Conservation (phyloP, 192 early-diverging fungal genomes). For the Thamnidium elegans region DNA sequence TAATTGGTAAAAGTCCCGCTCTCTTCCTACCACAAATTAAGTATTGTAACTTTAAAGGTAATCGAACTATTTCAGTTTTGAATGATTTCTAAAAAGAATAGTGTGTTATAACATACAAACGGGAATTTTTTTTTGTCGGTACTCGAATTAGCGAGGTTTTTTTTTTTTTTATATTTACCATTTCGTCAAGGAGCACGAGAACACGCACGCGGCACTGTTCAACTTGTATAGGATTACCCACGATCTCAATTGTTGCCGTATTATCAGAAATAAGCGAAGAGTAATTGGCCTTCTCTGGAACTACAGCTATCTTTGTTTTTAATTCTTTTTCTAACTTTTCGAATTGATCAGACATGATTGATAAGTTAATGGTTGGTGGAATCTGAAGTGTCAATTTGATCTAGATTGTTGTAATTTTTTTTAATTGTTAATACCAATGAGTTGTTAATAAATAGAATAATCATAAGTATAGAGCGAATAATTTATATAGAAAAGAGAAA, state of each 20-base stretch:
- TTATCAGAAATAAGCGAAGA: conserved; percentile 25
- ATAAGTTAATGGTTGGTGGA: background rate
- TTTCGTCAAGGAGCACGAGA: conserved; percentile 47
- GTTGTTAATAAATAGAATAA: conserved; percentile 10
- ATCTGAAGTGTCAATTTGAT: conserved; percentile 6
- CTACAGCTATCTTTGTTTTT: conserved; percentile 17
- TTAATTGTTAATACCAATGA: conserved; percentile 6
- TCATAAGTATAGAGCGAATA: conserved; percentile 4
- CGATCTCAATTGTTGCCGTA: conserved; percentile 17
- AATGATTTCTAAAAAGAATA: conserved; percentile 43
- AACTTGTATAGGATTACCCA: conserved; percentile 21
- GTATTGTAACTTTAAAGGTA: conserved; percentile 55
- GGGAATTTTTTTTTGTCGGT: background rate
- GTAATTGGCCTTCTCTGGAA: background rate
- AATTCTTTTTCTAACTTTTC: conserved; percentile 15
- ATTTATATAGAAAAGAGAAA: too few relatives aligned
- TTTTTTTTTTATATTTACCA: conserved; percentile 27
- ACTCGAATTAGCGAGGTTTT: background rate
- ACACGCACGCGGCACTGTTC: conserved; percentile 28
- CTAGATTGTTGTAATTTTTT: conserved; percentile 43
- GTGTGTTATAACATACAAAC: too few relatives aligned
- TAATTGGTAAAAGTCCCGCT: conserved; percentile 56
- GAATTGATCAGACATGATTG: conserved; percentile 9
- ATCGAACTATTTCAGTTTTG: conserved; percentile 36
- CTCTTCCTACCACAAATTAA: conserved; percentile 71